Evolutionary conservation across 768 basidiomycete genomes (phyloP), one percentile per base, ranked within the genome.

Genomic region (Hericium rajendrae): DNA sequence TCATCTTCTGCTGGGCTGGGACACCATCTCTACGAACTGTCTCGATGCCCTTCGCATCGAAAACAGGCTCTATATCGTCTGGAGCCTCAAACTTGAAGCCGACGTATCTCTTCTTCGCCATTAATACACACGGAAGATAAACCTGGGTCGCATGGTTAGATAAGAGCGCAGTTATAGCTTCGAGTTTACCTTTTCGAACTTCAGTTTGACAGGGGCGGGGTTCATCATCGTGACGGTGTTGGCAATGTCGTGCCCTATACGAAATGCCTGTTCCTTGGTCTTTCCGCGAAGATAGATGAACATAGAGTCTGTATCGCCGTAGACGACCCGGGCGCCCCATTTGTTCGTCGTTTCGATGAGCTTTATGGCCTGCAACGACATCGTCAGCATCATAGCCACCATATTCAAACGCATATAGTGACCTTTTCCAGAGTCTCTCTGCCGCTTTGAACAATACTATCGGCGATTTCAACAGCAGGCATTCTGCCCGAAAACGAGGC

Each of bases 41-140:
- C 71, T 99, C 97, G 54, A 99, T 97, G 0, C 97, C 97, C 68
- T 99, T 98, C 6, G 94, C 97, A 63, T 99, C 95, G 64, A 98
- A 97, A 0, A 71, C 74, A 2, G 94, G 91, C 49, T 86, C 84
- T 0, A 57, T 68, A 12, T 97, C 91, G 61, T 93, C 88, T 0
- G 86, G 79, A 54, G 73, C 78, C 70, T 99, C 97, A 61, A 87
- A 97, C 67, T 94, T 95, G 76, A 91, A 97, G 1, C 97, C 97
- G 20, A 98, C 95, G 63, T 99, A 99, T 63, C 95, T 83, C 69
- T 99, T 99, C 78, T 99, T 99, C 2, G 95, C 91, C 79, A 97
- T 81, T n/a, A 99, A 78, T 0, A 97, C 84, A 64, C 90, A 94
- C 2, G 94, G 94, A 48, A 94, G 78, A 68, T 97, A 98, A 3